Evolutionary conservation across 139 green algal species (phyloP), one percentile per base, ranked within the genome.

Genomic region (Micromonas commoda): DNA sequence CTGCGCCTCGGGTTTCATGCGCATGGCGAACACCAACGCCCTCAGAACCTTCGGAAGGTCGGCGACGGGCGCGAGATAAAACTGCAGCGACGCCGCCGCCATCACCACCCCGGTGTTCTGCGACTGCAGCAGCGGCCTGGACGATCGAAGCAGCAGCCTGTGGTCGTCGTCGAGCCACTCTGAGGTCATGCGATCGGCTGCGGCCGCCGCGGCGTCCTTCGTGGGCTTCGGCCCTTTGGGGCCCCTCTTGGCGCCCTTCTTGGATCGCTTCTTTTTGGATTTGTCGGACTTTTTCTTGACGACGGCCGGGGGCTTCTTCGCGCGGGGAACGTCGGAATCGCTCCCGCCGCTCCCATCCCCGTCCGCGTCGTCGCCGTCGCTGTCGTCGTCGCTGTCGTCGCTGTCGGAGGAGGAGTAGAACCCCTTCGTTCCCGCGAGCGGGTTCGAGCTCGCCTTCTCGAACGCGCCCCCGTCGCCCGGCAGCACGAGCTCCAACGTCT

Each of bases 81-180:
- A 76, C 2, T 81, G 77, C 63, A 81, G n/a, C 37, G 77, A 28
- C 3, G 35, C 77, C 19, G 68, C 65, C 3, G 66, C 77, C 77
- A 81, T 78, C n/a, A 81, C 77, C 31, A 75, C 77, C 2, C 57
- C 77, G 19, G 77, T 29, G 51, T 81, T 81, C 39, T 70, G 64
- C n/a, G 66, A 77, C 34, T 81, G 77, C 67, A 81, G 33, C 63
- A 81, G 31, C 29, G 77, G 77, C 16, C 77, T 37, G 13, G 66
- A 78, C 34, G 37, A 81, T 21, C 66, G 32, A 32, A 81, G 32
- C 33, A 81, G 61, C 45, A 81, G 70, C 16, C 65, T 21, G 77
- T 77, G 77, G 38, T 81, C 77, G 9, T 81, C 77, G 53, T 78
- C 72, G 4, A 75, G 28, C n/a, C 13, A 77, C n/a, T 63, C 68